Evolutionary conservation across 805 yeast genomes (phyloP).

Genomic region (Lipomyces japonicus): DNA sequence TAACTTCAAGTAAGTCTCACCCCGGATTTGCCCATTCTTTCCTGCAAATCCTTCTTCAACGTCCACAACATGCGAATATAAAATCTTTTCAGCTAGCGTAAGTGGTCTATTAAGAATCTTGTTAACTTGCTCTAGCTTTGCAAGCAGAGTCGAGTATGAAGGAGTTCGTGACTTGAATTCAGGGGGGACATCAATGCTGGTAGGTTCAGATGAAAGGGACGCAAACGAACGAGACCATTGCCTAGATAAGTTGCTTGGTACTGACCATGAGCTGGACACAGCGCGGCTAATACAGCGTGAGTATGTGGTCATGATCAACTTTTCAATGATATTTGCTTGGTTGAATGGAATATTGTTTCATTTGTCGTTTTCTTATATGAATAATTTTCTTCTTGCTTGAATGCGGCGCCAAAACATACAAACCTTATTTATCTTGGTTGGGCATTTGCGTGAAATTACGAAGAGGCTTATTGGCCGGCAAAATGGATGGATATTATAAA

Average conservation of each 20-base stretch:
- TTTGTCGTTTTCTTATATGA: no score
- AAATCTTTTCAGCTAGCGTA: conserved; percentile 91
- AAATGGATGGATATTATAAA: no score
- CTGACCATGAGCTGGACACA: background rate
- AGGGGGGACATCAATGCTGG: conserved; percentile 46
- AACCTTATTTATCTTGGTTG: no score
- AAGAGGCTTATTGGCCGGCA: no score
- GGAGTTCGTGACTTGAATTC: conserved; percentile 73
- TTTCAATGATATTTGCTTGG: no score
- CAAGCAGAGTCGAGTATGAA: conserved; percentile 47
- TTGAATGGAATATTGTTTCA: no score
- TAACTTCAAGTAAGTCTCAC: conserved; percentile 84
- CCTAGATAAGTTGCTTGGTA: background rate
- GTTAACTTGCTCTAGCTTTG: conserved; percentile 61
- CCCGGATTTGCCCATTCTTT: conserved; percentile 47
- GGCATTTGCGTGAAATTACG: no score
- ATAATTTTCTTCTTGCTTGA: no score
- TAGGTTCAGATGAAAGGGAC: conserved; percentile 9
- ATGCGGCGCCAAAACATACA: no score
- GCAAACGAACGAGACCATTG: conserved; percentile 22
- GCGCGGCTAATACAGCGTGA: background rate
- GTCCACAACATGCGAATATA: conserved; percentile 91
- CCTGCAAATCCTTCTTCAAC: conserved; percentile 58
- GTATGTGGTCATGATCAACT: no score
- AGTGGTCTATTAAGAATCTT: conserved; percentile 69